Percentiles rank a stretch among this genome's conserved stretches.
Conservation (phyloP, 495 filamentous ascomycete species). For the Lasiosphaeris hirsuta region DNA sequence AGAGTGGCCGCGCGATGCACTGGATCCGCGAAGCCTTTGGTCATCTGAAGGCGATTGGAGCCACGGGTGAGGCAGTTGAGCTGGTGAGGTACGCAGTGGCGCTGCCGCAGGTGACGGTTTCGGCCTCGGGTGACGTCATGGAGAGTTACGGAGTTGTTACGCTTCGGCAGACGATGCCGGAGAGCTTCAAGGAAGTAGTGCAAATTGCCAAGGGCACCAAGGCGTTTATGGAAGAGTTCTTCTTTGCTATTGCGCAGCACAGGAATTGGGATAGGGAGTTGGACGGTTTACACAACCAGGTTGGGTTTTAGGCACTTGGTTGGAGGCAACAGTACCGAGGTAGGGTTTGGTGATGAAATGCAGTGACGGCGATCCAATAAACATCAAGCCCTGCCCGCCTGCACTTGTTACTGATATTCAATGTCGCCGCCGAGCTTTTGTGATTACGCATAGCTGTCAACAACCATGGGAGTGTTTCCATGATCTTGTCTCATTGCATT, state of each 20-base stretch:
- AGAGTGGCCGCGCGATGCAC: conserved; percentile 74
- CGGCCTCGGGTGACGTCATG: conserved; percentile 46
- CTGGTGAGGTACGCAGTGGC: conserved; percentile 58
- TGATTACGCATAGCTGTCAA: too few species aligned
- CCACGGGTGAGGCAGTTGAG: conserved; percentile 65
- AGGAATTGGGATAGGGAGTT: conserved; percentile 69
- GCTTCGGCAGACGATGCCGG: conserved; percentile 47
- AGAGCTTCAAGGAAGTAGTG: conserved; percentile 52
- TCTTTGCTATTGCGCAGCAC: conserved; percentile 66
- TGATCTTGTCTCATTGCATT: too few species aligned
- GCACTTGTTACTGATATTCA: too few species aligned
- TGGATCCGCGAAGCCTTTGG: conserved; percentile 84
- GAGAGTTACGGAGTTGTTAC: conserved; percentile 72
- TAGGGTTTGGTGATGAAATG: not conserved
- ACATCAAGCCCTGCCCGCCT: too few species aligned
- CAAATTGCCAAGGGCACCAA: conserved; percentile 59
- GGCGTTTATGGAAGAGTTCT: conserved; percentile 59
- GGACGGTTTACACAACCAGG: conserved; percentile 55
- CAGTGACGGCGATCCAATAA: too few species aligned
- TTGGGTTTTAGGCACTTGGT: conserved; percentile 38
- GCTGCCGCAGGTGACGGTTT: conserved; percentile 53
- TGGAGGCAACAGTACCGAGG: too few species aligned
- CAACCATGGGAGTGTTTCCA: too few species aligned
- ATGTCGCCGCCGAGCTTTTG: too few species aligned
- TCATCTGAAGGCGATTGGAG: conserved; percentile 74